These are phyloP conservation scores for Colletotrichum sojae DNA, from an alignment of 2,329 filamentous ascomycete genomes.

Conservation along the genomic window DNA sequence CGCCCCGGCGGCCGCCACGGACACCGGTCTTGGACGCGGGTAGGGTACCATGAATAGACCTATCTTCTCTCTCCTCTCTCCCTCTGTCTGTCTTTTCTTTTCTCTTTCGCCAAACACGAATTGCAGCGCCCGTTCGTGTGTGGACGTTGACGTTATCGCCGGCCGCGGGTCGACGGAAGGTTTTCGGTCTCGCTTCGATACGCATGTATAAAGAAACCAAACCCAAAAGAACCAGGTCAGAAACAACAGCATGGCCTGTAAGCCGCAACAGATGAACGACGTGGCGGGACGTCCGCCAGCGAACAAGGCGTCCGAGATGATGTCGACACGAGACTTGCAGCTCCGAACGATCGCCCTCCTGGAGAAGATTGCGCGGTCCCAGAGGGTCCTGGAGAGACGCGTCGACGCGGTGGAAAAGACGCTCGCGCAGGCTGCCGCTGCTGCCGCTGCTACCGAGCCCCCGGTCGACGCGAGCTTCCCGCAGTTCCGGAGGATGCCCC, in stretches of 20 bases:
- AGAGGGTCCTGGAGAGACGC: slow-evolving; percentile 17
- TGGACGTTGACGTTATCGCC: too few relatives aligned
- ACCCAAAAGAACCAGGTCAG: too few relatives aligned
- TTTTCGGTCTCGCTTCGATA: too few relatives aligned
- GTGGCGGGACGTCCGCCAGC: background rate
- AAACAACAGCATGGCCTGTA: background rate
- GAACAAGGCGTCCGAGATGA: background rate
- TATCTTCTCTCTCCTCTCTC: background rate
- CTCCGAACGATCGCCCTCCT: slow-evolving; percentile 24
- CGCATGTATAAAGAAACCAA: too few relatives aligned
- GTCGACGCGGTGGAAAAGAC: slow-evolving; percentile 29
- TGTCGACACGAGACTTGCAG: slow-evolving; percentile 8
- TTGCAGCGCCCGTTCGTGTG: too few relatives aligned
- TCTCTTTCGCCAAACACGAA: too few relatives aligned
- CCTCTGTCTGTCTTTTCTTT: too few relatives aligned
- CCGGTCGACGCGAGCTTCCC: background rate
- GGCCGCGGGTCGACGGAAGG: too few relatives aligned
- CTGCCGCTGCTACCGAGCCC: too few relatives aligned
- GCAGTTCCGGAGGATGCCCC: slow-evolving; percentile 32
- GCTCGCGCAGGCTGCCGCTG: background rate
- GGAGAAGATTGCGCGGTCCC: slow-evolving; percentile 34
- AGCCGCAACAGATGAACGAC: background rate
- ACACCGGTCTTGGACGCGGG: too few relatives aligned
- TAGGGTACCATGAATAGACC: background rate
- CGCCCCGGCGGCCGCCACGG: background rate